Conservation (phyloP, 768 basidiomycete species). For the Phlebiopsis gigantea region DNA sequence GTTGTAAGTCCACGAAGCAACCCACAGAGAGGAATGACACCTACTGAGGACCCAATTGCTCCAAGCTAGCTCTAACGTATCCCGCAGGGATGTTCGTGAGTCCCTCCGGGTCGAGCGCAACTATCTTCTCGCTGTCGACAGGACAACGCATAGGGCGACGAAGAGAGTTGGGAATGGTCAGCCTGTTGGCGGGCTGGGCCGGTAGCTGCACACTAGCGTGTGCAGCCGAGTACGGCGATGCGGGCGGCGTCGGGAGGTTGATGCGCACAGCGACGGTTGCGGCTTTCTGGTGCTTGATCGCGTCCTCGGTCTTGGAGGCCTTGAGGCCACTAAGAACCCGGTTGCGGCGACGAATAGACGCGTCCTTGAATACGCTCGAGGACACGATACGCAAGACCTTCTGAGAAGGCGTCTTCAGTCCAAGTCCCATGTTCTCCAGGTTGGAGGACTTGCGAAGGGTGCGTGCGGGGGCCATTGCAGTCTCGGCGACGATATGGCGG, state of each 20-base stretch:
- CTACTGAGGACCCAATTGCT: slow-evolving; percentile 39
- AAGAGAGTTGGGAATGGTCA: not conserved
- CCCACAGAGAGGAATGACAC: slow-evolving; percentile 15
- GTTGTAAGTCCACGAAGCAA: not conserved
- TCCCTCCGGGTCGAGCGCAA: slow-evolving; percentile 43
- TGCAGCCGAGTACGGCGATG: not conserved
- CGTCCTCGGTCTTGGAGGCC: not conserved
- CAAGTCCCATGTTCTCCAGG: slow-evolving; percentile 20
- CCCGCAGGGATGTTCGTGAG: slow-evolving; percentile 51
- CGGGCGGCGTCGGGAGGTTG: slow-evolving; percentile 9
- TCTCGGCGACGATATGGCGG: not conserved
- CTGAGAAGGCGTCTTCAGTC: not conserved
- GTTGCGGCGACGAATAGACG: slow-evolving; percentile 13
- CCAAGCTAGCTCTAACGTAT: slow-evolving; percentile 53
- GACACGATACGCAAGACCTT: slow-evolving; percentile 4
- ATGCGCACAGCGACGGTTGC: not conserved
- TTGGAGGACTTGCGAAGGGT: slow-evolving; percentile 22
- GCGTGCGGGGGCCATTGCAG: slow-evolving; percentile 1
- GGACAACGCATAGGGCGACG: not conserved
- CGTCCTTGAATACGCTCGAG: slow-evolving; percentile 4
- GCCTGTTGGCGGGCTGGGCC: not conserved
- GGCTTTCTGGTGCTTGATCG: not conserved
- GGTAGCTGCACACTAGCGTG: not conserved
- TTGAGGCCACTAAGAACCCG: slow-evolving; percentile 11
- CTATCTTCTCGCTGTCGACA: slow-evolving; percentile 39